These are phyloP conservation scores for Phytophthora citricola DNA, from an alignment of 352 stramenopile species.

Conservation along the genomic window DNA sequence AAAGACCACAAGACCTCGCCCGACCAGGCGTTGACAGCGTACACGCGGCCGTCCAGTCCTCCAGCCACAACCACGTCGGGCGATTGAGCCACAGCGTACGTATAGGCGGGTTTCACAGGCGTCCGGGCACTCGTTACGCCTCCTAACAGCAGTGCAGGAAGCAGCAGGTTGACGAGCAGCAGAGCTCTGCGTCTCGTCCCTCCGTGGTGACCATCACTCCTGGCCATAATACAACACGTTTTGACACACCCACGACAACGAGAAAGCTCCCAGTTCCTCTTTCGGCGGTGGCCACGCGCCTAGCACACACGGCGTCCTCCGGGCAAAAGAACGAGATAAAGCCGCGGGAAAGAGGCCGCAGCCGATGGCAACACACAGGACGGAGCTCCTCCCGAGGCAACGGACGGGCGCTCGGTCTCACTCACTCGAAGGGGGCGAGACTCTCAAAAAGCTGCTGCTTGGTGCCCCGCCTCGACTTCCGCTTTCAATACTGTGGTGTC, in stretches of 20 bases:
- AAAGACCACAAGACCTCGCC: conserved; percentile 83
- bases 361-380: conserved; percentile 24
- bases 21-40: conserved; percentile 81
- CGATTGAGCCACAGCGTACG: conserved; percentile 24
- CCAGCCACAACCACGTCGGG: conserved; percentile 74
- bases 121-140: neutral
- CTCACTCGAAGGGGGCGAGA: conserved; percentile 8
- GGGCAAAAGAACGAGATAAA: conserved; percentile 21
- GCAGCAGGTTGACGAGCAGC: conserved; percentile 13
- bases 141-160: neutral
- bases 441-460: conserved; percentile 7
- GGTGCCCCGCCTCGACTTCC: conserved; percentile 12
- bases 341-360: conserved; percentile 19
- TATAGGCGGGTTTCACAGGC: conserved; percentile 14
- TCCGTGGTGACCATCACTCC: conserved; percentile 15
- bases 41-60: conserved; percentile 77
- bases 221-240: conserved; percentile 22
- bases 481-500: conserved; percentile 29
- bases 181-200: conserved; percentile 13
- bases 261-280: conserved; percentile 5
- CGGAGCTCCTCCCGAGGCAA: neutral
- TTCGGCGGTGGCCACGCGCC: conserved; percentile 6
- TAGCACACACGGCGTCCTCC: conserved; percentile 25
- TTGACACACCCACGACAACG: conserved; percentile 5
- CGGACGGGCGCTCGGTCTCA: conserved; percentile 11